A percentile compares a stretch with the other conserved stretches of the same genome.
phyloP scores from a whole-genome alignment of 225 moss, liverwort and hornwort species.

The Polytrichum commune region DNA sequence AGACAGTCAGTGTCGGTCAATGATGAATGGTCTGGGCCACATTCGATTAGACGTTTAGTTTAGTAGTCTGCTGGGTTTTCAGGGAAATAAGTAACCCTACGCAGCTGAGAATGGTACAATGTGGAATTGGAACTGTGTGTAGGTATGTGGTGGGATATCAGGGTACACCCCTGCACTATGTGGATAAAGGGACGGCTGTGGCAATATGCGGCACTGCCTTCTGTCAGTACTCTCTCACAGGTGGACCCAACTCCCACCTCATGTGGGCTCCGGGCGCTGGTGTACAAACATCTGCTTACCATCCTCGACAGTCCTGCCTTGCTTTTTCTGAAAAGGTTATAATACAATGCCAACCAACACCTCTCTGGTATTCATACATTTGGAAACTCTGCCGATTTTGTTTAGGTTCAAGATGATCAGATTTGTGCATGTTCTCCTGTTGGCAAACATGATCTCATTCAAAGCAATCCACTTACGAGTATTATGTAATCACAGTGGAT shows the following conservation, averaged over 20 bases:
- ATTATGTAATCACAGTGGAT: no score
- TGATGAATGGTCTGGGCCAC: no score
- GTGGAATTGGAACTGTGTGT: not conserved
- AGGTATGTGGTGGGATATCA: slow-evolving; percentile 82
- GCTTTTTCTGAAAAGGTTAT: slow-evolving; percentile 79
- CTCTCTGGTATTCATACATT: no score
- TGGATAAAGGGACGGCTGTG: slow-evolving; percentile 44
- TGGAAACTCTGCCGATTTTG: no score
- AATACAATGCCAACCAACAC: not conserved
- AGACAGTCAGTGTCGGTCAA: no score
- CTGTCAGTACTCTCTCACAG: slow-evolving; percentile 61
- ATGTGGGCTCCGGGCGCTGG: slow-evolving; percentile 73
- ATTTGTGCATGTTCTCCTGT: no score
- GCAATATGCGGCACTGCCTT: slow-evolving; percentile 77
- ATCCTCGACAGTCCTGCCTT: slow-evolving; percentile 37
- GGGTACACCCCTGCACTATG: slow-evolving; percentile 62
- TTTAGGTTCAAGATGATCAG: no score
- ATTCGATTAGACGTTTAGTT: no score
- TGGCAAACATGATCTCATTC: no score
- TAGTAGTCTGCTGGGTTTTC: not conserved
- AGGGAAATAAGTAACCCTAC: not conserved
- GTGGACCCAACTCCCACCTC: slow-evolving; percentile 60
- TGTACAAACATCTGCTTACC: slow-evolving; percentile 52
- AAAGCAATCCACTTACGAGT: no score
- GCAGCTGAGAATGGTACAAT: not conserved